phyloP scores from a whole-genome alignment of 352 stramenopile genomes.

The Phytophthora macrochlamydospora region DNA sequence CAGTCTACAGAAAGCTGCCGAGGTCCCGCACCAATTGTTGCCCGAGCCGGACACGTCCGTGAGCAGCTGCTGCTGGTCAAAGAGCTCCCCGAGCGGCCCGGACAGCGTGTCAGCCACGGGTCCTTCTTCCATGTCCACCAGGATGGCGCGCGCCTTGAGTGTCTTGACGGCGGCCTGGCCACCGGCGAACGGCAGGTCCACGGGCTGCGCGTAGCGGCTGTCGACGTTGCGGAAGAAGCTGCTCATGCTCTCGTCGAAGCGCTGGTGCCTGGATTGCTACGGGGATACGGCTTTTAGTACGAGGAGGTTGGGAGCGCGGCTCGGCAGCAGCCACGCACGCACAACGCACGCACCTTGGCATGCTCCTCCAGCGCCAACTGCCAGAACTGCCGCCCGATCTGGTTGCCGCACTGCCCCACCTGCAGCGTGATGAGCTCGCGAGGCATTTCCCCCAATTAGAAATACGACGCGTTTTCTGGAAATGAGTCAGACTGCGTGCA shows the following conservation, averaged over 20 bases:
- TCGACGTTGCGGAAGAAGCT: constrained; percentile 94
- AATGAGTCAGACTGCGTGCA: neutral
- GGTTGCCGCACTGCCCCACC: constrained; percentile 95
- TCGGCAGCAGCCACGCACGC: neutral
- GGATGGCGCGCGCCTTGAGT: constrained; percentile 86
- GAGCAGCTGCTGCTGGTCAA: constrained; percentile 88
- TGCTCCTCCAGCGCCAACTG: constrained; percentile 90
- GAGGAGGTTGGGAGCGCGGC: neutral
- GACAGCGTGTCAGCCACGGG: constrained; percentile 84
- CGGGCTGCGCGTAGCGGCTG: constrained; percentile 52
- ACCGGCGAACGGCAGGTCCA: constrained; percentile 54
- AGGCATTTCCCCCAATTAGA: constrained; percentile 47
- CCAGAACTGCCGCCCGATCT: constrained; percentile 94
- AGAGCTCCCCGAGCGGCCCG: constrained; percentile 86
- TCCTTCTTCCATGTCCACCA: constrained; percentile 94
- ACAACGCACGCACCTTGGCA: constrained; percentile 47
- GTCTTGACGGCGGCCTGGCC: constrained; percentile 47
- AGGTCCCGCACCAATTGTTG: constrained; percentile 86
- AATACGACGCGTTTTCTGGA: neutral
- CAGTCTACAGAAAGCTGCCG: no score
- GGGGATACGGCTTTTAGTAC: neutral
- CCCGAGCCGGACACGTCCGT: constrained; percentile 90
- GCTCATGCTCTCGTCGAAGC: constrained; percentile 92
- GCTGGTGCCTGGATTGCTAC: constrained; percentile 49
- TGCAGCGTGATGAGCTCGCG: constrained; percentile 91